Evolutionary conservation across 73 alveolate species (phyloP).

Genomic region (Stentor coeruleus): DNA sequence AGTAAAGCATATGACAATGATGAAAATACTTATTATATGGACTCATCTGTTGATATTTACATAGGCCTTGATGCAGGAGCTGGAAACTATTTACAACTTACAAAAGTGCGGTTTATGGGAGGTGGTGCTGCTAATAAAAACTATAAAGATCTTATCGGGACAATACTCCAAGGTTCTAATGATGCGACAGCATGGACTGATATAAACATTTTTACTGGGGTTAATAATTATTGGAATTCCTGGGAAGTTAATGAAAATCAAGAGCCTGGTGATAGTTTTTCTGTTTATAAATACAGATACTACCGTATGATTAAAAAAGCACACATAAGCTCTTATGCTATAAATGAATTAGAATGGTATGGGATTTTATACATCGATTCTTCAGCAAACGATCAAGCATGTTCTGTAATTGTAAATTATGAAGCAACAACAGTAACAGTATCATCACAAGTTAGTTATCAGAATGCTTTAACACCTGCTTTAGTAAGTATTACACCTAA

Average conservation of each 20-base stretch:
- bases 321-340: background rate
- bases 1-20: background rate
- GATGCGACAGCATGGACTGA: slow-evolving; percentile 43
- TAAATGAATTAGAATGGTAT: background rate
- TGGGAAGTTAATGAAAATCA: background rate
- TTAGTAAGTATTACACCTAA: slow-evolving; percentile 41
- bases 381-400: background rate
- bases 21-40: background rate
- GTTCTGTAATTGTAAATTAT: background rate
- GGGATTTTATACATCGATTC: background rate
- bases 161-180: slow-evolving; percentile 39
- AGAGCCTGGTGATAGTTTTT: background rate
- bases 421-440: background rate
- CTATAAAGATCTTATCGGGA: slow-evolving; percentile 26
- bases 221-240: background rate
- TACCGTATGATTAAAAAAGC: background rate
- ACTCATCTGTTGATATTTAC: background rate
- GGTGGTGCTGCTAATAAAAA: background rate
- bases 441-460: slow-evolving; percentile 30
- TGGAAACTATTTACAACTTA: background rate
- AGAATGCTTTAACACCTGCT: slow-evolving; percentile 34
- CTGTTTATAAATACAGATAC: slow-evolving; percentile 5
- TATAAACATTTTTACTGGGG: background rate
- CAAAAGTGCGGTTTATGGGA: slow-evolving; percentile 10
- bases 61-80: background rate